Percentiles rank a stretch among this genome's conserved stretches.
Conservation (phyloP, 345 rosid species). For the Iberis pinnata region DNA sequence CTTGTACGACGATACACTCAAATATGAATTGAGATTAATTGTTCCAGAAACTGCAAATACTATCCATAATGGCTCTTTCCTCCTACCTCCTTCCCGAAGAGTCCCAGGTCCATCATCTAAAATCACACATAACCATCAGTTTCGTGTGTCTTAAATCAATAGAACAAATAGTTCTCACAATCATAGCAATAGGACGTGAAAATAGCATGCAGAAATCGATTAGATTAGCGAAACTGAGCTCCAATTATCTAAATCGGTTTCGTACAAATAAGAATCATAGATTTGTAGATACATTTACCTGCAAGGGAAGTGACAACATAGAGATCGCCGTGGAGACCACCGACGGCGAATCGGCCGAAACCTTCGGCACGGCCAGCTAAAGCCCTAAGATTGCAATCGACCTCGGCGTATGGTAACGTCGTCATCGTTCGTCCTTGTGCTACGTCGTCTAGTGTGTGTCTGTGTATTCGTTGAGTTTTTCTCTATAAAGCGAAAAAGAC, state of each 20-base stretch:
- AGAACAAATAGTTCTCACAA: constrained; percentile 4
- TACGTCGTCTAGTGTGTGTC: constrained; percentile 13
- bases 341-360: constrained; percentile 57
- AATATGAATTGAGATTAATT: constrained; percentile 58
- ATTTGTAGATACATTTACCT: constrained; percentile 30
- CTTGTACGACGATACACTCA: constrained; percentile 71
- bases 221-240: background rate
- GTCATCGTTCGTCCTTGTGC: constrained; percentile 30
- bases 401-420: constrained; percentile 54
- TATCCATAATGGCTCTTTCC: constrained; percentile 75
- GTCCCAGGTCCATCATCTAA: constrained; percentile 85
- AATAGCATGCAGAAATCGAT: background rate
- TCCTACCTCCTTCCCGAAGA: constrained; percentile 70
- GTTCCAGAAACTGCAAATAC: constrained; percentile 73
- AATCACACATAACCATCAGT: constrained; percentile 6
- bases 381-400: constrained; percentile 45
- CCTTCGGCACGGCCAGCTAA: constrained; percentile 74
- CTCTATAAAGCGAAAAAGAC: background rate
- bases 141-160: too few species aligned
- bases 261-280: background rate
- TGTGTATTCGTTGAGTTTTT: background rate
- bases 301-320: constrained; percentile 51
- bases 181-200: background rate
- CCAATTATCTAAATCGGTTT: too few species aligned
- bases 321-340: constrained; percentile 65